Base-by-base conservation (phyloP, 768 basidiomycete genomes). In the Cyclocybe aegerita region DNA sequence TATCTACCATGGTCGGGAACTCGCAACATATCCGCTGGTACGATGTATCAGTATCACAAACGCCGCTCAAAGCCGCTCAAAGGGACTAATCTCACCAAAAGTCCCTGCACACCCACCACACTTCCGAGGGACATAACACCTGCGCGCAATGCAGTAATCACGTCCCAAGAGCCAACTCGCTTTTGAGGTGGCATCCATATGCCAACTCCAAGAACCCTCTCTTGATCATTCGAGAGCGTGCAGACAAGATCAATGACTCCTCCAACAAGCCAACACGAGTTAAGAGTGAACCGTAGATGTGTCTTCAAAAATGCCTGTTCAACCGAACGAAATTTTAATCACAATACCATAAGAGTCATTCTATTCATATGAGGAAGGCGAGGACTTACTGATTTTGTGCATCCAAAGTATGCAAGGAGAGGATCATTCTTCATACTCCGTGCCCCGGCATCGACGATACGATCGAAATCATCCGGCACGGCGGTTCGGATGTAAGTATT, bases 101-200 rank as follows among this genome's bases (percentile, higher is more conserved):
- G 9, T 14, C 41, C 46, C 15, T 48, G 46, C 7, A 39, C 11
- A 10, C 52, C 52, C 33, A 53, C 17, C 16, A 15, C 16, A 16
- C 23, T 12, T 4, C 36, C 45, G 4, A 53, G 52, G 2, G 46
- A 35, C 11, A 53, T 10, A 4, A 43, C 23, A 3, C 52, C 52
- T 23, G 52, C 42, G 34, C 39, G 23, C 14, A 43, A 31, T 9
- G 48, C 34, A 7, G 40, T 43, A 42, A 42, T 37, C 11, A 53
- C 33, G 41, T 53, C 48, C 34, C 39, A 47, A 37, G 46, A 38
- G 6, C 31, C 42, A 9, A 53, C 30, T 9, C 52, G 52, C n/a
- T 48, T 48, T 39, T 30, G 33, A 9, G 52, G 52, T 15, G 52
- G 46, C 17, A 53, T 39, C 52, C 52, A 53, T 14, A 53, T 38